Evolutionary conservation across 2,329 filamentous ascomycete species (phyloP), one percentile per base, ranked within the genome.

Genomic region (Aureobasidium sp.): DNA sequence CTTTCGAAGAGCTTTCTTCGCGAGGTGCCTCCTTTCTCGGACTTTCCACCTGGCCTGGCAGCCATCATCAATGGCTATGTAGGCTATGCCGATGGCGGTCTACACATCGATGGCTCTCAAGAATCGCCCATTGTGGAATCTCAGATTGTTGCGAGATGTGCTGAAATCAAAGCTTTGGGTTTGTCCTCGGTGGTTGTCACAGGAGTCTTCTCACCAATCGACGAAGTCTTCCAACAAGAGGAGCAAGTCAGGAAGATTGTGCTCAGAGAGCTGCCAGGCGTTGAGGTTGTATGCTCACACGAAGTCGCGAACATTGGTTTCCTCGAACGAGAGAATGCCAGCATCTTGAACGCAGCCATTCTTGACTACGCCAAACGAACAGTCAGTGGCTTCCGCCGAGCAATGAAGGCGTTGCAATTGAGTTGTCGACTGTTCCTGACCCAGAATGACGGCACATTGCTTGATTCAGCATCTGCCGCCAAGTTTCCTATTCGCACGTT

Each of bases 131-230:
- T 82, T 59, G 69, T 73, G 9, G 77, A 80, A 67, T 69, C 71
- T 27, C 74, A 82, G 74, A 71, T 80, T 23, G 67, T 78, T 6
- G 72, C 75, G 41, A 71, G 78, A 65, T 79, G 77, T 62, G 73
- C 67, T 5, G 71, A 73, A 23, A 79, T 80, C 66, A 77, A 75
- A 67, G 73, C 75, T 41, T 75, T 75, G 26, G 74, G 75, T 1
- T 71, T 80, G 57, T 73, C 70, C 23, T 76, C 76, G 42, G 73
- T 87, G 1, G 83, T 84, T 0, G 73, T 87, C 5, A 78, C 80
- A 5, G 83, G 83, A 1, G 78, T 85, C 9, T 85, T 83, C 70
- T 82, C 80, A 9, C 82, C 83, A 0, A 81, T 85, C 27, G 83
- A 87, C 67, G 77, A 79, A 10, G 66, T 76, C 3, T 78, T 79